Base-by-base conservation (phyloP, 169 alveolate genomes). In the Plasmodium gaboni region DNA sequence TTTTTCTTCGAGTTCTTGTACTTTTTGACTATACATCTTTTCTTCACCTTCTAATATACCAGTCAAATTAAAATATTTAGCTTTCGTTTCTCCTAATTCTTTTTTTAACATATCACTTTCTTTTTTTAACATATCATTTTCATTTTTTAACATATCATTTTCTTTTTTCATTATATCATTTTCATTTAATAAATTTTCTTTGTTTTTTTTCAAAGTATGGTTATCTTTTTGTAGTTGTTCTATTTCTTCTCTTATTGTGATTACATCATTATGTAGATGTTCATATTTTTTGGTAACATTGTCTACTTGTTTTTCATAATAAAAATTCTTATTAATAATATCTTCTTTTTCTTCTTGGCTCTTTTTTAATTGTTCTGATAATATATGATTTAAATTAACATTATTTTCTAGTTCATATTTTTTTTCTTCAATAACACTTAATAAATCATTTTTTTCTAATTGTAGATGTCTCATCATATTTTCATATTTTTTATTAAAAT, bases 41-140 rank as follows among this genome's bases (percentile, higher is more conserved):
- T 76, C 89, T 57, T 76, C 89, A 9, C 89, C 89, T 76, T 76
- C 78, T 64, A 76, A 64, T 64, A 76, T 76, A 19, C 89, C 89
- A 26, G 89, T 76, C 7, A 76, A 55, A 42, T 76, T 76, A 68
- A 76, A 76, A 26, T 76, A 76, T n/a, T 76, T 76, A 10, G 89
- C 89, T 70, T 76, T 76, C 1, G 89, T 76, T 50, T 76, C 89
- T 24, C 89, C 89, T 24, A 76, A 53, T 38, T 76, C 89, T 68
- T 65, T 63, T 51, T 38, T 65, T 50, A 76, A 60, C 12, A 67
- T 12, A 32, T 76, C 89, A 19, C 63, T 76, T 32, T 76, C 89
- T 15, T 50, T 10, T 28, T 63, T 74, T 15, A 60, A 48, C 9
- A 46, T 26, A 9, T 67, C 88, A 48, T 53, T 44, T 38, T 53